A percentile compares a stretch with the other conserved stretches of the same genome.
phyloP scores from a whole-genome alignment of 2,329 filamentous ascomycete species.

The Venturia oleaginea region DNA sequence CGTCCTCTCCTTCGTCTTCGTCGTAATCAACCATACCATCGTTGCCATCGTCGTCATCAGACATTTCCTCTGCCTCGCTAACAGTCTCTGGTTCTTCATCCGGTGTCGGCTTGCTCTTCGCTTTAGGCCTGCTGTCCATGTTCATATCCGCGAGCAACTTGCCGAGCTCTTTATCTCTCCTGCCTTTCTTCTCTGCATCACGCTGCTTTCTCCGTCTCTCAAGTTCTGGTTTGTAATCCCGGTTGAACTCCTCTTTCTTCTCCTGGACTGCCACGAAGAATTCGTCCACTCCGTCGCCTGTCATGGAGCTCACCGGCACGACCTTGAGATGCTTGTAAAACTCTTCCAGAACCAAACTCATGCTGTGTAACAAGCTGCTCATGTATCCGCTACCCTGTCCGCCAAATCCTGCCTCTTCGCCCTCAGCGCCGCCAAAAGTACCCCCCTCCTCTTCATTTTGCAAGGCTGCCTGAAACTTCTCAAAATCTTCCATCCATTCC shows the following conservation, averaged over 20 bases:
- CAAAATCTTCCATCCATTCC: constrained; percentile 99
- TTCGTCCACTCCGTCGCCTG: constrained; percentile 81
- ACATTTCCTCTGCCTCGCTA: constrained; percentile 44
- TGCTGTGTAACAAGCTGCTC: constrained; percentile 89
- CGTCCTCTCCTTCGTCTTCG: constrained; percentile 48
- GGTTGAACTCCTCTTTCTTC: constrained; percentile 80
- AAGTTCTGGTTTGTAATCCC: constrained; percentile 86
- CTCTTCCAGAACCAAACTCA: constrained; percentile 95
- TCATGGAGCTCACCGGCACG: constrained; percentile 87
- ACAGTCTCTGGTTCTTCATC: constrained; percentile 42
- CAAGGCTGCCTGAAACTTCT: constrained; percentile 83
- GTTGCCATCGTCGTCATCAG: constrained; percentile 35
- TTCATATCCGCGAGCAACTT: constrained; percentile 94
- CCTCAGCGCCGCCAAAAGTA: constrained; percentile 64
- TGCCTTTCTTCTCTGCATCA: constrained; percentile 62
- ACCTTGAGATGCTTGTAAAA: constrained; percentile 93
- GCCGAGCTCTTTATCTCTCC: constrained; percentile 72
- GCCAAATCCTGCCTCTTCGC: constrained; percentile 44
- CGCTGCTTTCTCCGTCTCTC: constrained; percentile 68
- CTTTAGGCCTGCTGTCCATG: constrained; percentile 36
- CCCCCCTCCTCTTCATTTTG: constrained; percentile 70
- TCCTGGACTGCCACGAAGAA: constrained; percentile 85
- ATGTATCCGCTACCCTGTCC: constrained; percentile 82
- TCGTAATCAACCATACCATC: constrained; percentile 37
- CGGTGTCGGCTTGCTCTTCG: constrained; percentile 24